Evolutionary conservation across 2,329 filamentous ascomycete genomes (phyloP), one percentile per base, ranked within the genome.

Genomic region (Xylariaceae sp.): DNA sequence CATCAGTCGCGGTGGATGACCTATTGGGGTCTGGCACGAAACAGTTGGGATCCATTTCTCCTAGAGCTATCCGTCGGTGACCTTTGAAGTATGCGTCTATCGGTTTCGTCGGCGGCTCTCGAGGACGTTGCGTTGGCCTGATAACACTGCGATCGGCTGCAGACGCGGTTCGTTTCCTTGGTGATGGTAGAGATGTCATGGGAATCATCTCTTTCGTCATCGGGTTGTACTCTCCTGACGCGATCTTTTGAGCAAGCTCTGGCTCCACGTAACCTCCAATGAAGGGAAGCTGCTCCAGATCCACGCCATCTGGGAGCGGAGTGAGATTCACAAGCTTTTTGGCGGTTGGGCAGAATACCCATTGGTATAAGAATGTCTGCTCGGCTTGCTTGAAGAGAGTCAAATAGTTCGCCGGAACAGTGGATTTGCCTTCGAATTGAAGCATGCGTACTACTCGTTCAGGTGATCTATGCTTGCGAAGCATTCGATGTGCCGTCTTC

Each of bases 281-380:
- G 63, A 88, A 97, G 1, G 87, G 81, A 78, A 96, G 86, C 40
- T 87, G 81, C 10, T 84, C 81, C 1, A 86, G 74, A 19, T 85
- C 81, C 18, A 90, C 68, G 5, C 82, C 82, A 6, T 79, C 73
- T 1, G 83, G 81, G 0, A 87, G 79, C 13, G 83, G 76, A 1
- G 85, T 94, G 53, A 96, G 77, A 54, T 90, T 85, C 39, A 96
- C 88, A 42, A 97, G 71, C 55, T 83, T 75, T 52, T 86, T 78
- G 40, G 80, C 78, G 36, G 78, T 74, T 0, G 93, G 91, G 67
- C 93, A 97, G 69, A 89, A 99, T 3, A 97, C 93, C 72, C 94
- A 89, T 73, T 97, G 94, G 65, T 97, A 89, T 16, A 97, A 73
- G 65, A 99, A 99, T 0, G 94, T 97, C 60, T 89, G 76, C 69